A percentile compares a stretch with the other conserved stretches of the same genome.
Conservation (phyloP, 2,329 filamentous ascomycete genomes). For the Colletotrichum incanum region DNA sequence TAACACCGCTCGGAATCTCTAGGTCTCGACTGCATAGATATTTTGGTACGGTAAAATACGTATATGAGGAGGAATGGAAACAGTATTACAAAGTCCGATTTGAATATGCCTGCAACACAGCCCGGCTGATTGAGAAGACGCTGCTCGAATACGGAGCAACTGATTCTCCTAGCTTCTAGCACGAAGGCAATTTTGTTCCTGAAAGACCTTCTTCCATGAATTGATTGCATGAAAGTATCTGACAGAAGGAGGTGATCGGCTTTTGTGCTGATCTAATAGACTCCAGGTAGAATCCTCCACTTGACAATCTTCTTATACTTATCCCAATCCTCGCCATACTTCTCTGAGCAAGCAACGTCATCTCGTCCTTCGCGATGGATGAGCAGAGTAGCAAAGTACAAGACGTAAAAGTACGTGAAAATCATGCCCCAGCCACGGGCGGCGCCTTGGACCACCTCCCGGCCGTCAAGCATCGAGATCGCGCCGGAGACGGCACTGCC, state of each 20-base stretch:
- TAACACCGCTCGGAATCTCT: not conserved
- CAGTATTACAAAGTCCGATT: too few relatives aligned
- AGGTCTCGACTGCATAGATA: not conserved
- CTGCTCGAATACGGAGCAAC: not conserved
- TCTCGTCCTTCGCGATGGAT: slow-evolving; percentile 85
- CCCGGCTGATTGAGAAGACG: not conserved
- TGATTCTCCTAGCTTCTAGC: too few relatives aligned
- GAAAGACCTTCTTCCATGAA: not conserved
- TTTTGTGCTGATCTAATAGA: slow-evolving; percentile 69
- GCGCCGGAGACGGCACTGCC: slow-evolving; percentile 51
- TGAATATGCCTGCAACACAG: rapidly evolving
- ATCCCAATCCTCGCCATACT: slow-evolving; percentile 89
- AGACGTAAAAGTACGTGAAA: slow-evolving; percentile 87
- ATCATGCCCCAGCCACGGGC: slow-evolving; percentile 83
- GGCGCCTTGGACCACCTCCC: slow-evolving; percentile 74
- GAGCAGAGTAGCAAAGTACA: slow-evolving; percentile 87
- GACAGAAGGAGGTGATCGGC: too few relatives aligned
- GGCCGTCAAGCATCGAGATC: slow-evolving; percentile 65
- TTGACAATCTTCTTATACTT: slow-evolving; percentile 81
- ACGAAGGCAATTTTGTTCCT: too few relatives aligned
- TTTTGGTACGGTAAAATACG: too few relatives aligned
- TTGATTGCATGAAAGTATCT: not conserved
- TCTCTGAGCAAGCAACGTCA: slow-evolving; percentile 84
- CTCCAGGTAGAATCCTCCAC: slow-evolving; percentile 81
- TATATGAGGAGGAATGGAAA: too few relatives aligned